Conservation (phyloP, 2,329 filamentous ascomycete species). For the Alternaria panax region DNA sequence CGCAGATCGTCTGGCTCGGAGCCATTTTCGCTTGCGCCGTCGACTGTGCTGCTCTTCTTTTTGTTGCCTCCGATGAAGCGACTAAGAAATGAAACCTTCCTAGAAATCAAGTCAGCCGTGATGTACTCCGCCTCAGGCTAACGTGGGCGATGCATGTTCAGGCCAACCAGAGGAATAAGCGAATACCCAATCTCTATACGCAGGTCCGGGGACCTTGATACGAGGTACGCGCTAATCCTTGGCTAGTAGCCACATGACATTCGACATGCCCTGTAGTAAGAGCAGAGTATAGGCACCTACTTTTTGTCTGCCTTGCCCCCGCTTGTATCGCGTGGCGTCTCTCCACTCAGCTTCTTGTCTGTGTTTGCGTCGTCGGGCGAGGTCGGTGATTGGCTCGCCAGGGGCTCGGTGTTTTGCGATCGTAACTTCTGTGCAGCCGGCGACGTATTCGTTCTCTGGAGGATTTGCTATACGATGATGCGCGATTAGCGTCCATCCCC, state of each 20-base stretch:
- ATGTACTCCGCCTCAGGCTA: slow-evolving; percentile 27
- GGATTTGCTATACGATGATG: slow-evolving; percentile 56
- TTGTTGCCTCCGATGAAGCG: slow-evolving; percentile 78
- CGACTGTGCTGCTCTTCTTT: slow-evolving; percentile 69
- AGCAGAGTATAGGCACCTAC: slow-evolving; percentile 35
- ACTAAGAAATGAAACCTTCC: slow-evolving; percentile 91
- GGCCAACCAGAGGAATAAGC: slow-evolving; percentile 11
- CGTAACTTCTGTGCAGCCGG: slow-evolving; percentile 65
- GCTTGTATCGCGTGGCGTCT: slow-evolving; percentile 33
- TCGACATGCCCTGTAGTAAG: not conserved
- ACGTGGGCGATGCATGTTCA: slow-evolving; percentile 41
- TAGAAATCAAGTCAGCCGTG: slow-evolving; percentile 50
- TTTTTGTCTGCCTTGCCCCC: slow-evolving; percentile 46
- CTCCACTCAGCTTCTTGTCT: slow-evolving; percentile 41
- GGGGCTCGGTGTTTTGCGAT: slow-evolving; percentile 52
- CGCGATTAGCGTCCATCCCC: slow-evolving; percentile 20
- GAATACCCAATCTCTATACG: slow-evolving; percentile 5
- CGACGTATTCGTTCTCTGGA: slow-evolving; percentile 72
- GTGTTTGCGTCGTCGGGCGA: slow-evolving; percentile 60
- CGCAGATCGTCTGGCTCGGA: slow-evolving; percentile 74
- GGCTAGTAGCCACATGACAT: not conserved
- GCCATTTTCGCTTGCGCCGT: slow-evolving; percentile 65
- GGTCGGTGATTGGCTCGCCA: slow-evolving; percentile 36
- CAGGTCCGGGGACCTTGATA: not conserved
- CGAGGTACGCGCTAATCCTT: slow-evolving; percentile 5